A percentile compares a stretch with the other conserved stretches of the same genome.
Evolutionary conservation across 768 basidiomycete species (phyloP).

Genomic region (Amanita fuliginea): DNA sequence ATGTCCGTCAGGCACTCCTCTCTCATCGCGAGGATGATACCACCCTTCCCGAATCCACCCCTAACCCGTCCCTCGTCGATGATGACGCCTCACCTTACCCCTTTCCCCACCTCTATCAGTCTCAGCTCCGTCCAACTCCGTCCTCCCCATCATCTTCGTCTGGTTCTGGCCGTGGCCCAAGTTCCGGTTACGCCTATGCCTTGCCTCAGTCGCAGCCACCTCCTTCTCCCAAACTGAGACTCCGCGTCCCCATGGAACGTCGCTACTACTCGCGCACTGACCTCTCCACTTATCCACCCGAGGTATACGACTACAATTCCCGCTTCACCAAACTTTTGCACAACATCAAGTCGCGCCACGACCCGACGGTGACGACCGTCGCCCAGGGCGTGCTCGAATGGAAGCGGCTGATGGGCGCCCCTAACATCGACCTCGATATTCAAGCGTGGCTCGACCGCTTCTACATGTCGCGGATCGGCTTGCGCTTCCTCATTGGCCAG

Average conservation of each 20-base stretch:
- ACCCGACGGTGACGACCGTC: slow-evolving; percentile 95
- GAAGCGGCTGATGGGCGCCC: slow-evolving; percentile 67
- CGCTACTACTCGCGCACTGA: slow-evolving; percentile 84
- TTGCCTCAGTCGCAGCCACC: not conserved
- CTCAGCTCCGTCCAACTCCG: slow-evolving; percentile 5
- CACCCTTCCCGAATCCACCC: slow-evolving; percentile 59
- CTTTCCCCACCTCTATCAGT: slow-evolving; percentile 9
- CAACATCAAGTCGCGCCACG: slow-evolving; percentile 87
- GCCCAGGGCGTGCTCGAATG: slow-evolving; percentile 95
- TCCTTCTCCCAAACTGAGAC: slow-evolving; percentile 30
- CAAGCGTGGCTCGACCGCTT: slow-evolving; percentile 96
- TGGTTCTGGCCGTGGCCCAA: not conserved
- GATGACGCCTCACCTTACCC: slow-evolving; percentile 9
- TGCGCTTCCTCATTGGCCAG: slow-evolving; percentile 94
- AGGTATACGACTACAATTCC: slow-evolving; percentile 87
- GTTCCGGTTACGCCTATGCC: not conserved
- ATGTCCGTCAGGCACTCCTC: slow-evolving; percentile 59
- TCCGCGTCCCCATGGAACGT: slow-evolving; percentile 77
- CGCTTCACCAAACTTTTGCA: slow-evolving; percentile 83
- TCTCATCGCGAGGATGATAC: slow-evolving; percentile 33
- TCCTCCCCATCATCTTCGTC: slow-evolving; percentile 6
- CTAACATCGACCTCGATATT: slow-evolving; percentile 73
- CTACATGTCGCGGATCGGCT: slow-evolving; percentile 92
- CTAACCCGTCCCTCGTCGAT: slow-evolving; percentile 60
- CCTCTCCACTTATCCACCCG: slow-evolving; percentile 71